A percentile compares a stretch with the other conserved stretches of the same genome.
Evolutionary conservation across 768 basidiomycete genomes (phyloP).

Genomic region (Podaxis sp.): DNA sequence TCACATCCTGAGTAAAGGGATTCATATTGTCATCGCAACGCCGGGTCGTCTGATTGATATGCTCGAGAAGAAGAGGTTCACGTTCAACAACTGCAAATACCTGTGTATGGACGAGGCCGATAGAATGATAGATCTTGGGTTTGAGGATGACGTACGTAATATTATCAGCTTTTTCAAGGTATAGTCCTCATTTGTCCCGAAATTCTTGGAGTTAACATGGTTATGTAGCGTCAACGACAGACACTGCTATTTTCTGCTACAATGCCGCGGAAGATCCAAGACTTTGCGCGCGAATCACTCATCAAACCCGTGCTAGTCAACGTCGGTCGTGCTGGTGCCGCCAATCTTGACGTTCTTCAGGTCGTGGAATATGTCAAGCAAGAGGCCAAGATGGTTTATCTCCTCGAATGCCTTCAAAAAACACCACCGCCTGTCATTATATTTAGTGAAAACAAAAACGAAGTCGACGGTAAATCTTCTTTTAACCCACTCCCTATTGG

Average conservation of each 20-base stretch:
- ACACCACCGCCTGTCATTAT: constrained; percentile 97
- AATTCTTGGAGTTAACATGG: neutral
- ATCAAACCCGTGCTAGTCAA: constrained; percentile 94
- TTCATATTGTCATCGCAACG: constrained; percentile 96
- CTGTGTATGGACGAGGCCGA: constrained; percentile 99
- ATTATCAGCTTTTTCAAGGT: constrained; percentile 99
- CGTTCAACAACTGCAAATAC: constrained; percentile 92
- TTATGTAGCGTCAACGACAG: constrained; percentile 83
- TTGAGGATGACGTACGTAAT: constrained; percentile 97
- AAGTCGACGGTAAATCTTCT: constrained; percentile 83
- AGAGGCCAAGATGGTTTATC: constrained; percentile 99
- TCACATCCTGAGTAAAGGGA: constrained; percentile 84
- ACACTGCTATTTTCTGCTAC: constrained; percentile 97
- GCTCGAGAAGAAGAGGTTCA: constrained; percentile 93
- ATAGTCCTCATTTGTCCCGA: constrained; percentile 19
- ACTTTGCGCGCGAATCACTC: constrained; percentile 96
- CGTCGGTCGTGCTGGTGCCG: constrained; percentile 96
- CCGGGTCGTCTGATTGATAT: constrained; percentile 97
- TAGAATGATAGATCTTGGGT: constrained; percentile 98
- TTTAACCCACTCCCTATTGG: neutral
- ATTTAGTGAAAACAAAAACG: constrained; percentile 99
- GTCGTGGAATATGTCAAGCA: constrained; percentile 99
- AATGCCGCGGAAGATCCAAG: constrained; percentile 98
- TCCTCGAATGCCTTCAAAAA: constrained; percentile 96
- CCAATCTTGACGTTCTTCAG: constrained; percentile 93